Evolutionary conservation across 2,329 filamentous ascomycete species (phyloP), one percentile per base, ranked within the genome.

Genomic region (Podosphaera xanthii): DNA sequence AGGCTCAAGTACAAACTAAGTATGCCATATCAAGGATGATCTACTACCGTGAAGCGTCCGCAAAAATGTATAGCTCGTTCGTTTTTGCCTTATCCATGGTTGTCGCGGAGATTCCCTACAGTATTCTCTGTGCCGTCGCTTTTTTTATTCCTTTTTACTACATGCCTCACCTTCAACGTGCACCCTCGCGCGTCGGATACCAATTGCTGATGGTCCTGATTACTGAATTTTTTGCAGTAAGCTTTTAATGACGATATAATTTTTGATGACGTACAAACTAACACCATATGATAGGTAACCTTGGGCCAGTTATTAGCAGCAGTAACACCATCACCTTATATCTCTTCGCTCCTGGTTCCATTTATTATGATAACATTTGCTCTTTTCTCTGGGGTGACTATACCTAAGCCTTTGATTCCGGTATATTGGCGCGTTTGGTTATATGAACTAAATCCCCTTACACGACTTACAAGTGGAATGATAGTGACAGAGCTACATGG

Each of bases 91-190:
- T 84, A 0, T 82, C 83, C 38, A 85, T 92, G 74, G 77, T 91
- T n/a, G 67, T 89, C 4, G 87, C 86, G 35, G 89, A 95, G 71
- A 77, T 94, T 68, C 89, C 89, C 0, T 94, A 94, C 75, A 84
- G 80, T 46, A 73, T 94, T 14, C 71, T 95, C 53, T 94, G 87
- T 69, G 83, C 87, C 0, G 81, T 92, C 7, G 75, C 73, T 60
- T 94, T 94, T 76, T 95, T 86, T 75, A 67, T 94, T 1, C 87
- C 85, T 0, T 71, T 94, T 2, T 94, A 94, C 76, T 94, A 84
- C 71, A 84, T 92, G 69, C 86, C 87, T 0, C 86, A 86, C 0
- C 80, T 94, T 69, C 79, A 84, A 64, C 67, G 70, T 2, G 76
- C 76, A 0, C 71, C 81, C 0, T 77, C 75, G 1, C 79, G 86